Base-by-base conservation (phyloP, 73 alveolate species). In the Paramecium octaurelia region DNA sequence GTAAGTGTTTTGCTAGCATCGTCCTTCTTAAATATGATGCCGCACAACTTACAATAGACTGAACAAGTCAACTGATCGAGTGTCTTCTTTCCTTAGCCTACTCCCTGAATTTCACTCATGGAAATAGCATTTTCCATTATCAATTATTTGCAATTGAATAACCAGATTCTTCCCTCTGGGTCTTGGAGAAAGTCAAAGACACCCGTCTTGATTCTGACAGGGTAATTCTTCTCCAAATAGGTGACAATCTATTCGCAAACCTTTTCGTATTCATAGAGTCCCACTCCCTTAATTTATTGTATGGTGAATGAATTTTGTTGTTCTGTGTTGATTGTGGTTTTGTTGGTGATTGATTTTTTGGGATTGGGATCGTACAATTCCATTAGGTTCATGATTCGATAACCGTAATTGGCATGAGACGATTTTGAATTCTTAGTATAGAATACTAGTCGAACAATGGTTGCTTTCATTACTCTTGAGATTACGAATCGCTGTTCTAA, bases 131-230 rank as follows among this genome's bases (percentile, higher is more conserved):
- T 87, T 83, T 92, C 96, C 46, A 95, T 93, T 10, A 54, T 83
- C 11, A 94, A 50, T 21, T 95, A 88, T 71, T 96, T 95, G 57
- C 94, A 93, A 58, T 95, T 95, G 31, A 90, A 34, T 46, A 96
- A 95, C 94, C 97, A 96, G 23, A 94, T 71, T 21, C 46, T 87
- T 8, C 95, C 96, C 35, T 93, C 93, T 92, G 84, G 86, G 40
- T 96, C 98, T 80, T 93, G 80, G 2, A 94, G 57, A 86, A 96
- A 96, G 80, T 96, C 98, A 38, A 94, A 87, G 8, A 94, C 96
- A 31, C 93, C 93, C 44, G 59, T 38, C n/a, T 71, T 92, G 0
- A 96, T 89, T 85, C 97, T 59, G 21, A 95, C 57, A 44, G 93
- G 93, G 60, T 93, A 95, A 46, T 96, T 93, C 88, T 87, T 94